Conservation (phyloP, 2,329 filamentous ascomycete genomes). For the Raffaelea ambrosiae region DNA sequence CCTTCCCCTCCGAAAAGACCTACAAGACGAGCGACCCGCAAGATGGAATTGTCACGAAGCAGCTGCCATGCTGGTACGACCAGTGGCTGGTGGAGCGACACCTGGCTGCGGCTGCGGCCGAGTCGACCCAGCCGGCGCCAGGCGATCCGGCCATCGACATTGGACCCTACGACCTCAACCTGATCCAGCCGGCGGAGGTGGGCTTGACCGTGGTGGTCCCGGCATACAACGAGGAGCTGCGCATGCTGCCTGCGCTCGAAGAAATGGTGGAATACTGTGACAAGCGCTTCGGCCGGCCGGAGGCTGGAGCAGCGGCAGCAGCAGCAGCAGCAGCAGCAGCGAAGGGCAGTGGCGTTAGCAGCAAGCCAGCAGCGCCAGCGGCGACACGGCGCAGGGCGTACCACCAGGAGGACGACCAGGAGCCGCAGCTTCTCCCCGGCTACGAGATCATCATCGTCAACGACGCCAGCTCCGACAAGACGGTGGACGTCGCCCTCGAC, state of each 20-base stretch:
- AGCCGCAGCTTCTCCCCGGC: constrained; percentile 33
- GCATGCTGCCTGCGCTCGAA: constrained; percentile 75
- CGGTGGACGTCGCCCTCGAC: constrained; percentile 67
- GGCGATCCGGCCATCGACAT: constrained; percentile 23
- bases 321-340: background rate
- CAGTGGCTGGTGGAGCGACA: constrained; percentile 56
- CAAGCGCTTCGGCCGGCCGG: constrained; percentile 55
- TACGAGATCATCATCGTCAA: constrained; percentile 93
- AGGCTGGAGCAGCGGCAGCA: constrained; percentile 3
- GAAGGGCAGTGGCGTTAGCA: background rate
- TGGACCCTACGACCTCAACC: constrained; percentile 36
- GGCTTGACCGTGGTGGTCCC: constrained; percentile 88
- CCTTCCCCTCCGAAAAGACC: constrained; percentile 70
- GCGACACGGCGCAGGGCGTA: constrained; percentile 5
- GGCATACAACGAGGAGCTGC: constrained; percentile 87
- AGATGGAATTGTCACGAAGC: constrained; percentile 36
- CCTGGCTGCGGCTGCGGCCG: constrained; percentile 25
- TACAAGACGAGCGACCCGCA: constrained; percentile 68
- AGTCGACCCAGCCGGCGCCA: background rate
- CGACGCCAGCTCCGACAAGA: constrained; percentile 79
- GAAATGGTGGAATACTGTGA: constrained; percentile 87
- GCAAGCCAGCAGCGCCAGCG: too few relatives aligned
- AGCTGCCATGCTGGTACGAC: constrained; percentile 85
- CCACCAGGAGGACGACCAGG: constrained; percentile 19
- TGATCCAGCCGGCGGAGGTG: constrained; percentile 68